Base-by-base conservation (phyloP, 495 filamentous ascomycete species). In the Penicillium lagena region DNA sequence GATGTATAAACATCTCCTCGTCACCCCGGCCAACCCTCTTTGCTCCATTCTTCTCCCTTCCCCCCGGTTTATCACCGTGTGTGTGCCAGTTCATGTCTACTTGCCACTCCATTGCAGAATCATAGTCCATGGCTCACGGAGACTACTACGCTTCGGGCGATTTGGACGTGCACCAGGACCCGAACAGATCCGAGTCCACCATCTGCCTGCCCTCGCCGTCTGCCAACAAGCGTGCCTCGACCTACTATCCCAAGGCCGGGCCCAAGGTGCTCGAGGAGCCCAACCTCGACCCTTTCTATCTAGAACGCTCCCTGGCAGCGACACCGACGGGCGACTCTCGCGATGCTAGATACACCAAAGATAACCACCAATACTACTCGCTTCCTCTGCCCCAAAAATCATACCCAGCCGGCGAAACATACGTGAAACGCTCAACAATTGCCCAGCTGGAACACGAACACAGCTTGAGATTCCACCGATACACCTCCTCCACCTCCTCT, bases 201-300 rank as follows among this genome's bases (percentile, higher is more conserved):
- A 55, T 68, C 12, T 53, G 58, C 42, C 47, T 62, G 35, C 65
- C 67, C 8, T 55, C 59, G 9, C 52, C 61, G 4, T 66, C 62
- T 2, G 62, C 62, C 1, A 35, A 45, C n/a, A 66, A 62, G 47
- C 57, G 59, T 35, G 54, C 46, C n/a, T 69, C 67, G 1, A 64
- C 59, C 22, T 71, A 67, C 39, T 60, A 63, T 35, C 65, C 67
- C 0, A 47, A 52, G 34, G 52, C 51, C 4, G 61, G 59, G 0
- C 45, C 53, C 0, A 60, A 61, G 38, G 59, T 52, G 4, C 33
- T 63, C 2, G 68, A 72, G 46, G 68, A 73, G 9, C 58, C 68
- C 15, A 69, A 70, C 36, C 56, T 55, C 11, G 70, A 73, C 43
- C 70, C 70, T 2, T 73, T 73, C 51, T 73, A 73, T 40, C 63